Percentiles rank a stretch among this genome's conserved stretches.
These are phyloP conservation scores for Skeletonema menzelii DNA, from an alignment of 108 stramenopile genomes.

Conservation along the genomic window DNA sequence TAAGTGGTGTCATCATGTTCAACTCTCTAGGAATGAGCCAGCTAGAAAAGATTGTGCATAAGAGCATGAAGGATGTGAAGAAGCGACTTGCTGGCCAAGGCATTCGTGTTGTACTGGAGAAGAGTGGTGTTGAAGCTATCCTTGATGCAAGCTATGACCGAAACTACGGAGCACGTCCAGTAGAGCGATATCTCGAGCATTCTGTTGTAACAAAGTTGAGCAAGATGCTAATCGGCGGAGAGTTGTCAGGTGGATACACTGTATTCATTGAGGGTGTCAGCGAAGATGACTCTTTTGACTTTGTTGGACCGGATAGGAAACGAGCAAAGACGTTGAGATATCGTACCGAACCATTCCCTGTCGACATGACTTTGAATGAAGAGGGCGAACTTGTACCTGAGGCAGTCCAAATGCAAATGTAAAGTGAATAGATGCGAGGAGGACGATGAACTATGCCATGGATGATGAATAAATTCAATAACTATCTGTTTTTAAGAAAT, in stretches of 20 bases:
- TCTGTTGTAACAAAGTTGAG: constrained; percentile 79
- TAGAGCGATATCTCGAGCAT: constrained; percentile 79
- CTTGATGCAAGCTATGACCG: constrained; percentile 77
- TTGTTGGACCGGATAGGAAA: constrained; percentile 46
- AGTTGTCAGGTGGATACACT: constrained; percentile 60
- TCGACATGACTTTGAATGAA: constrained; percentile 41
- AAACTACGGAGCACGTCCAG: constrained; percentile 84
- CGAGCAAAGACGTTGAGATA: constrained; percentile 38
- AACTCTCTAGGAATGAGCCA: constrained; percentile 82
- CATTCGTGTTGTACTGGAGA: constrained; percentile 70
- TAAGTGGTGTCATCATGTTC: constrained; percentile 97
- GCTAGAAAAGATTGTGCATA: constrained; percentile 83
- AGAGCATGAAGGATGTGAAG: constrained; percentile 74
- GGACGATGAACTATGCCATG: too few relatives aligned
- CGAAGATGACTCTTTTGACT: constrained; percentile 65
- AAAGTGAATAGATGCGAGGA: background rate
- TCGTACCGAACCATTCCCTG: constrained; percentile 39
- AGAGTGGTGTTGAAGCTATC: constrained; percentile 70
- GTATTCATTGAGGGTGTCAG: constrained; percentile 77
- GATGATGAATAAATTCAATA: too few relatives aligned
- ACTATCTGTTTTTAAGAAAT: too few relatives aligned
- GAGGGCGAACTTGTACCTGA: constrained; percentile 47
- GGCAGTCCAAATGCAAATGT: constrained; percentile 30
- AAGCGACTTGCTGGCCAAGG: constrained; percentile 59
- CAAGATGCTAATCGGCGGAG: constrained; percentile 82